Conservation (phyloP, 345 rosid species). For the Orychophragmus violaceus region DNA sequence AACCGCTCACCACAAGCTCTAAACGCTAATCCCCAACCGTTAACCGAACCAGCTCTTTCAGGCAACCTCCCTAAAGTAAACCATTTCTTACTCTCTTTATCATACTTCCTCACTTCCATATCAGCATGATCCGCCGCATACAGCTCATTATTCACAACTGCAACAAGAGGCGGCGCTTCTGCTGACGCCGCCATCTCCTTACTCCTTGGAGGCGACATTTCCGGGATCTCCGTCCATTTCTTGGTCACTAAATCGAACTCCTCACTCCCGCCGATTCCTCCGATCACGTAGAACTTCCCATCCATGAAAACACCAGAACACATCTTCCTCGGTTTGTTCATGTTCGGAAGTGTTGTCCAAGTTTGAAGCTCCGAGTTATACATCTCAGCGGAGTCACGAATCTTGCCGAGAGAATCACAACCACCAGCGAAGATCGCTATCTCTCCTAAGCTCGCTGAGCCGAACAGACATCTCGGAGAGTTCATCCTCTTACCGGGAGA, state of each 20-base stretch:
- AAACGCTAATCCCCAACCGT: conserved; percentile 95
- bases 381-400: conserved; percentile 51
- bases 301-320: conserved; percentile 86
- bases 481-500: conserved; percentile 39
- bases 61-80: conserved; percentile 54
- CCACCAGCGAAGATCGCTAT: conserved; percentile 83
- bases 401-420: conserved; percentile 35
- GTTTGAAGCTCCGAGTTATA: conserved; percentile 50
- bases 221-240: conserved; percentile 58
- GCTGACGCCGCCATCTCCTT: conserved; percentile 27
- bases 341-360: conserved; percentile 55
- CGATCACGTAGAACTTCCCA: conserved; percentile 69
- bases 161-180: conserved; percentile 78
- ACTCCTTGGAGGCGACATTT: conserved; percentile 56
- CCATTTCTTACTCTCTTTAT: conserved; percentile 57
- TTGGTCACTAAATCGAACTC: conserved; percentile 47
- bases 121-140: conserved; percentile 61
- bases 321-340: conserved; percentile 67
- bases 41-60: conserved; percentile 40
- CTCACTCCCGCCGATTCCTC: conserved; percentile 67
- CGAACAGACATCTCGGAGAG: conserved; percentile 67
- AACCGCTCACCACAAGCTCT: conserved; percentile 66
- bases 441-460: conserved; percentile 57
- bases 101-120: conserved; percentile 52
- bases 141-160: conserved; percentile 69